These are phyloP conservation scores for Piper longum DNA, from an alignment of 164 flowering plant genomes.

Conservation along the genomic window DNA sequence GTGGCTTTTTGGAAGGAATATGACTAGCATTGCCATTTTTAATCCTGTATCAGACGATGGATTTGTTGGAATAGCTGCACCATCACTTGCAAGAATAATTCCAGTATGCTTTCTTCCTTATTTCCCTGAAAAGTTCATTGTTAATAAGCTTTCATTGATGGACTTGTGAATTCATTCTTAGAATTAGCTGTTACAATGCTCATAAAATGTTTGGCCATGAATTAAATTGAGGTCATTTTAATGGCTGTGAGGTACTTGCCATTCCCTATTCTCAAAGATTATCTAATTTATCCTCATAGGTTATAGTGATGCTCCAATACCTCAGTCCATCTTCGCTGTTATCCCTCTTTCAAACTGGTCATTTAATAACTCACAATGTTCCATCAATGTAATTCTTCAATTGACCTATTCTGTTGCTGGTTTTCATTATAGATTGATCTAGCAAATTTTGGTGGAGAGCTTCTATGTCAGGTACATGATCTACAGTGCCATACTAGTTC, in stretches of 20 bases:
- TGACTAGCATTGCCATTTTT: slow-evolving; percentile 49
- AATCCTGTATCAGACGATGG: slow-evolving; percentile 79
- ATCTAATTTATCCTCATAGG: not conserved
- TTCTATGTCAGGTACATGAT: slow-evolving; percentile 76
- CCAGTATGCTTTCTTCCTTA: slow-evolving; percentile 41
- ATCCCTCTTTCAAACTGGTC: no score
- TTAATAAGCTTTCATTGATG: no score
- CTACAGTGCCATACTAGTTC: not conserved
- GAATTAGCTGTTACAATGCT: no score
- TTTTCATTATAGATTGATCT: slow-evolving; percentile 56
- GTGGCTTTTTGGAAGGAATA: slow-evolving; percentile 83
- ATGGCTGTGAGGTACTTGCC: no score
- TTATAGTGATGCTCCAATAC: not conserved
- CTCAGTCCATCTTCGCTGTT: no score
- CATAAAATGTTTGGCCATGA: no score
- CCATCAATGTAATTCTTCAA: no score
- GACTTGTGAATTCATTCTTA: no score
- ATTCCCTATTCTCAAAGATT: no score
- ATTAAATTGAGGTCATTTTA: no score
- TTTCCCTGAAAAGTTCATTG: not conserved
- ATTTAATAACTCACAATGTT: no score
- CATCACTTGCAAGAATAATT: slow-evolving; percentile 81
- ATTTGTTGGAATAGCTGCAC: slow-evolving; percentile 94
- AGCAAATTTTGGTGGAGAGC: slow-evolving; percentile 82
- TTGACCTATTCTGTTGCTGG: not conserved